Conservation (phyloP, 768 basidiomycete genomes). For the Kwoniella sp. region DNA sequence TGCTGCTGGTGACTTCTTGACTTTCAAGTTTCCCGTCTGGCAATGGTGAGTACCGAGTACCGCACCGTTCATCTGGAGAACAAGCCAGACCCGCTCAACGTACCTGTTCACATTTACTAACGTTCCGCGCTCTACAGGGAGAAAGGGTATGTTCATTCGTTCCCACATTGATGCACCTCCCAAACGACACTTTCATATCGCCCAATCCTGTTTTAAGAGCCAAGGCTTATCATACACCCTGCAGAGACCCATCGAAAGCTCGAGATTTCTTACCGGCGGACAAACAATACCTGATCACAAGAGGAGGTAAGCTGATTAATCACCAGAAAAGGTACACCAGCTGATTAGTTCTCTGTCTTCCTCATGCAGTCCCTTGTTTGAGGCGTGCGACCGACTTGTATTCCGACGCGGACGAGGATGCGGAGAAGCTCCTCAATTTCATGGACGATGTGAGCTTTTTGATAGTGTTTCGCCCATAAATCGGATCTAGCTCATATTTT, state of each 20-base stretch:
- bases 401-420: constrained; percentile 94
- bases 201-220: too few relatives aligned
- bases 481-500: background rate
- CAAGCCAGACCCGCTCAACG: background rate
- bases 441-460: constrained; percentile 57
- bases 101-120: constrained; percentile 10
- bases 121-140: constrained; percentile 65
- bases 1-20: constrained; percentile 93
- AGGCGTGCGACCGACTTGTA: constrained; percentile 89
- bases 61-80: background rate
- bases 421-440: constrained; percentile 85
- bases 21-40: constrained; percentile 99
- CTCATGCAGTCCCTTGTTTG: constrained; percentile 77
- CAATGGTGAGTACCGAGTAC: constrained; percentile 68
- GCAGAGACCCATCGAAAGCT: constrained; percentile 72
- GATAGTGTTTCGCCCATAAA: background rate
- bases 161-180: too few relatives aligned
- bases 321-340: background rate
- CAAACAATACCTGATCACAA: constrained; percentile 94
- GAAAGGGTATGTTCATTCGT: constrained; percentile 59
- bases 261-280: constrained; percentile 91
- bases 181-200: too few relatives aligned
- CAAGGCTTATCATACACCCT: too few relatives aligned
- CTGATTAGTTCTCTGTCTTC: background rate
- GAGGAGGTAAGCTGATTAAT: constrained; percentile 61